phyloP scores from a whole-genome alignment of 805 yeast genomes.

The Blastobotrys attinorum region DNA sequence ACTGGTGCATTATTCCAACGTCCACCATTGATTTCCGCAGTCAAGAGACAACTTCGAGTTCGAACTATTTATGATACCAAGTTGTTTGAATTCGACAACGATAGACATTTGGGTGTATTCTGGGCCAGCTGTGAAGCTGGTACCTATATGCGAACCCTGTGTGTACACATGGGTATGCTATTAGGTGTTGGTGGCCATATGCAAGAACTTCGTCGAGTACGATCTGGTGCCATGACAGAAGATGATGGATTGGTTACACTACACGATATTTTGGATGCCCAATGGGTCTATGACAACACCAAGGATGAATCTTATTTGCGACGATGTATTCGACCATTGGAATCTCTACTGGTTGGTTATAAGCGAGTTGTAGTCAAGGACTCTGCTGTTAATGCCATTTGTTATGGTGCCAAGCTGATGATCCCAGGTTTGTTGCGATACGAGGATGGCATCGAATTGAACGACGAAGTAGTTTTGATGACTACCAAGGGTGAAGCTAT shows the following conservation, averaged over 20 bases:
- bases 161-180: conserved; percentile 98
- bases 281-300: conserved; percentile 94
- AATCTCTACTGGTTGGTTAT: conserved; percentile 86
- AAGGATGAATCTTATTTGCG: conserved; percentile 94
- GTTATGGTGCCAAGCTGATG: conserved; percentile 99
- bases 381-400: conserved; percentile 95
- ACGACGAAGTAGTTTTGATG: conserved; percentile 95
- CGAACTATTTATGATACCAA: conserved; percentile 96
- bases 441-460: conserved; percentile 94
- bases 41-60: conserved; percentile 96
- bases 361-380: conserved; percentile 93
- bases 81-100: conserved; percentile 91
- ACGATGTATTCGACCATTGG: conserved; percentile 90
- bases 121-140: conserved; percentile 99
- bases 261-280: conserved; percentile 97
- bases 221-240: conserved; percentile 94
- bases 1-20: conserved; percentile 99
- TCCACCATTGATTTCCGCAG: conserved; percentile 98
- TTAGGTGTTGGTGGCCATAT: conserved; percentile 99
- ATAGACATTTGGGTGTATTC: conserved; percentile 94
- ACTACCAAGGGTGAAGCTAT: conserved; percentile 99
- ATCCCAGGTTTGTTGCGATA: conserved; percentile 96
- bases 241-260: conserved; percentile 86
- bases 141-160: conserved; percentile 97
- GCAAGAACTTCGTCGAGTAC: conserved; percentile 99